phyloP scores from a whole-genome alignment of 495 filamentous ascomycete species.

The Aspergillus incahuasiensis region DNA sequence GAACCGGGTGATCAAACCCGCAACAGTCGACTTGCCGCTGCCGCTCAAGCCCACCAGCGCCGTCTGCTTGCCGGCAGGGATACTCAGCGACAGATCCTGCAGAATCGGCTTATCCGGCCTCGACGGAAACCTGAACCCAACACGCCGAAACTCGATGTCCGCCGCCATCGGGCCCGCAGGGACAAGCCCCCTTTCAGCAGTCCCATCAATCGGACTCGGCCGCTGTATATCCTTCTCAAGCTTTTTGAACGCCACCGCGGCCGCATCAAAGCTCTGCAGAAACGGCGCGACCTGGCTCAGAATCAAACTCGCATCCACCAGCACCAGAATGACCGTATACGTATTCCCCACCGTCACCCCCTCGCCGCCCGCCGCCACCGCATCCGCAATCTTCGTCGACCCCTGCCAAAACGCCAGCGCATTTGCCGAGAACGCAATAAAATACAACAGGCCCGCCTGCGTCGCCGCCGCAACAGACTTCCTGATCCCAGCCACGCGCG shows the following conservation, averaged over 20 bases:
- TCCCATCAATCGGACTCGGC: slow-evolving; percentile 46
- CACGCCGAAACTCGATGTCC: slow-evolving; percentile 44
- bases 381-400: slow-evolving; percentile 48
- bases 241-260: slow-evolving; percentile 49
- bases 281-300: slow-evolving; percentile 61
- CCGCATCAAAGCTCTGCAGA: slow-evolving; percentile 56
- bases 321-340: slow-evolving; percentile 61
- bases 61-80: slow-evolving; percentile 55
- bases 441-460: slow-evolving; percentile 58
- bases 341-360: slow-evolving; percentile 50
- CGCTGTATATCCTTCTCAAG: slow-evolving; percentile 49
- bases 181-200: slow-evolving; percentile 29
- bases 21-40: slow-evolving; percentile 64
- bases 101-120: slow-evolving; percentile 52
- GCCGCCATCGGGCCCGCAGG: slow-evolving; percentile 26
- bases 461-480: slow-evolving; percentile 53
- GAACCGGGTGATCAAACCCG: slow-evolving; percentile 51
- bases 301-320: slow-evolving; percentile 58
- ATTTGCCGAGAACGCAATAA: slow-evolving; percentile 59
- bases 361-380: slow-evolving; percentile 32
- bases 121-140: slow-evolving; percentile 59
- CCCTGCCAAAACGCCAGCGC: slow-evolving; percentile 65
- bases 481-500: slow-evolving; percentile 49
- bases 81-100: slow-evolving; percentile 41
- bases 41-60: slow-evolving; percentile 68